Evolutionary conservation across 768 basidiomycete species (phyloP), one percentile per base, ranked within the genome.

Genomic region (Tricholoma furcatifolium): DNA sequence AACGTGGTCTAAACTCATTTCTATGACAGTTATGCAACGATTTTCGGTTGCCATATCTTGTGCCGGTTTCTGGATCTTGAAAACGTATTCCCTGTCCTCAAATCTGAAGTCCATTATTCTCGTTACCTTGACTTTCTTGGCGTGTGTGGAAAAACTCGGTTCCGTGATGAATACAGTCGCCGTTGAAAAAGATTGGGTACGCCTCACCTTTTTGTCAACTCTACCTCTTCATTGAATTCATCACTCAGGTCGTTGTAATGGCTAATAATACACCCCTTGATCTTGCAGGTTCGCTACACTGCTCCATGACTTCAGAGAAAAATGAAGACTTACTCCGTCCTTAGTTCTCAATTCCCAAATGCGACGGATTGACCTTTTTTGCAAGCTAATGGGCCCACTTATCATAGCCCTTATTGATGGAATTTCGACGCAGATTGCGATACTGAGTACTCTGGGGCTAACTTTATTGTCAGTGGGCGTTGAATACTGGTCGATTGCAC

Each of bases 301-400:
- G 23, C 21, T 14, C 48, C 31, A 18, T 5, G 10, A 38, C 50
- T 53, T 55, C 50, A 14, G n/a, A 40, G 47, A 6, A 45, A 53
- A 3, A 59, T n/a, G n/a, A n/a, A n/a, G n/a, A n/a, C 57, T 42
- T 35, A 27, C 14, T n/a, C 6, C 40, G 15, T 17, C 15, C 11
- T 15, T 17, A 64, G 63, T 44, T 17, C 49, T 64, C 11, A 69
- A 69, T 39, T 60, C 67, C 14, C 60, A 61, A 31, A 69, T 69
- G 65, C 62, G 67, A 11, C 62, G 67, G 23, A 69, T 69, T 27
- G 67, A 69, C 41, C 56, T 69, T 4, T 56, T 67, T 23, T 66
- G 62, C 50, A 68, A 68, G 53, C 58, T 68, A 9, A 44, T 59
- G 10, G 65, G 61, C 2, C 65, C 63, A 2, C 59, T 64, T 27